Base-by-base conservation (phyloP, 2,329 filamentous ascomycete genomes). In the Claviceps monticola region DNA sequence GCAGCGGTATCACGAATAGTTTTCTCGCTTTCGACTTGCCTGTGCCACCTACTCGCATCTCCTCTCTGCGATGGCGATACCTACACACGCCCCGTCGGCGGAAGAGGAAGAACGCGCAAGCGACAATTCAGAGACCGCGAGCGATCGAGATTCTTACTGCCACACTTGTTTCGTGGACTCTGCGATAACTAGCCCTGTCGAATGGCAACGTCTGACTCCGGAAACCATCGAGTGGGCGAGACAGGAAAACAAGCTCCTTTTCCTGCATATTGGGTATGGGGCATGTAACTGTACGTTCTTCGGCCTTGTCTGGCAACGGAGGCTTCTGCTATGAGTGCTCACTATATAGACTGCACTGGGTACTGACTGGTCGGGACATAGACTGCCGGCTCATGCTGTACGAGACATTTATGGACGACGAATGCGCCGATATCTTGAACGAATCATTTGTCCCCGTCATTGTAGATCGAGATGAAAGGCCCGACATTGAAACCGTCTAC, bases 401-500 rank as follows among this genome's bases (percentile, higher is more conserved):
- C 57, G 93, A 98, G 68, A 91, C 87, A 19, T 97, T 98, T 67
- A 83, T 84, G 64, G 87, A 95, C 58, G 73, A 79, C 2, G 82
- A 88, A 56, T 83, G 95, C 55, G 89, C 93, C 16, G 71, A 79
- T 23, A 75, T 95, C 53, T 75, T 98, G 38, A 98, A 97, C 71
- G 75, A 83, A 55, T 79, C 81, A 53, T 98, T 97, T 66, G 81
- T 98, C 45, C 91, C 93, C 4, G 82, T 97, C 65, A 86, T 96
- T 60, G 80, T 97, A 61, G 93, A 98, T 67, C 82, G 90, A 54
- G 93, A 98, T 68, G 88, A 95, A 68, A 82, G 91, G 26, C 91
- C 91, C 8, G 90, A 97, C 63, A 82, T 97, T 57, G 93, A 98
- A 63, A 83, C 86, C 55, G 90, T 97, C 57, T 97, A 97, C 67